Percentiles rank a stretch among this genome's conserved stretches.
Evolutionary conservation across 805 yeast species (phyloP).

Genomic region (Candida silvatica): DNA sequence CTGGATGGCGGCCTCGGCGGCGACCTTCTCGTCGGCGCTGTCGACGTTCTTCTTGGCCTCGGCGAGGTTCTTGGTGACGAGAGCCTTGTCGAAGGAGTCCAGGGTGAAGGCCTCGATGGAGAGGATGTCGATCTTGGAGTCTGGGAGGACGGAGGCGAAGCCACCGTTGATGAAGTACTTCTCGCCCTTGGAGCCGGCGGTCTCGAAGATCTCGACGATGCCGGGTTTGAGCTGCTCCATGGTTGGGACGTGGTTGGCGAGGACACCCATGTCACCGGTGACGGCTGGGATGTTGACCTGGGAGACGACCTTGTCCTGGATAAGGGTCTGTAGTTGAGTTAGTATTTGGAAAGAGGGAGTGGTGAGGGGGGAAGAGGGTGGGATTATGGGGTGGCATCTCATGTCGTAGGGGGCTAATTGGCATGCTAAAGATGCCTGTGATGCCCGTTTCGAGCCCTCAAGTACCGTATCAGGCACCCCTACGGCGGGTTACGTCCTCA

Average conservation of each 20-base stretch:
- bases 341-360: not conserved
- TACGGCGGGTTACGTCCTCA: too few species aligned
- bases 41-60: constrained; percentile 91
- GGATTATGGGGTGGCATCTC: too few species aligned
- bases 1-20: constrained; percentile 93
- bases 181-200: constrained; percentile 50
- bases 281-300: constrained; percentile 95
- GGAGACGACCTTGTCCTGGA: constrained; percentile 28
- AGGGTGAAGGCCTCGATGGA: constrained; percentile 94
- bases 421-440: too few species aligned
- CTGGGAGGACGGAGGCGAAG: constrained; percentile 93
- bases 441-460: too few species aligned
- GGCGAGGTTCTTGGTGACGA: constrained; percentile 71
- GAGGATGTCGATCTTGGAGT: constrained; percentile 80
- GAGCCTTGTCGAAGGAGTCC: constrained; percentile 73
- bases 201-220: constrained; percentile 82
- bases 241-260: constrained; percentile 96
- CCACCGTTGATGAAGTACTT: constrained; percentile 94
- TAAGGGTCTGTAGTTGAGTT: constrained; percentile 15
- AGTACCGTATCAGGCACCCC: too few species aligned
- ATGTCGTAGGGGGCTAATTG: too few species aligned
- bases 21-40: constrained; percentile 78
- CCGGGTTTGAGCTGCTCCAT: constrained; percentile 97
- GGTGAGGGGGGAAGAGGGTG: constrained; percentile 3
- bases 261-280: constrained; percentile 93